phyloP scores from a whole-genome alignment of 257 asterid species.

The Solanum neorickii region DNA sequence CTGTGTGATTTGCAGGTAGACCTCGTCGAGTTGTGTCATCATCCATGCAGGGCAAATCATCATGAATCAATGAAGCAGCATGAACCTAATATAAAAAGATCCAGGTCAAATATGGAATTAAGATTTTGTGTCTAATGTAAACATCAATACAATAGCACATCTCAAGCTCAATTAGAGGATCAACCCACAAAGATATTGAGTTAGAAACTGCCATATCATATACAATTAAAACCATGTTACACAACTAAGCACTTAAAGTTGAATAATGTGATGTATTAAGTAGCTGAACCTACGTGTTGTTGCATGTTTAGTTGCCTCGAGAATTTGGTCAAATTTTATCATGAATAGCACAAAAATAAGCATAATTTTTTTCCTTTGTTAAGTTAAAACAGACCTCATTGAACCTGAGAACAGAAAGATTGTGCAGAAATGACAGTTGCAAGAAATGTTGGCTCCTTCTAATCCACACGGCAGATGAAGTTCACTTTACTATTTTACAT shows the following conservation, averaged over 20 bases:
- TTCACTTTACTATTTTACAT: background rate
- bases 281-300: background rate
- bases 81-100: constrained; percentile 48
- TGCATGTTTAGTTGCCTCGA: background rate
- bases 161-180: background rate
- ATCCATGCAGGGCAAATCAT: constrained; percentile 97
- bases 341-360: background rate
- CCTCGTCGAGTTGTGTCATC: constrained; percentile 93
- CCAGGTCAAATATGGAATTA: background rate
- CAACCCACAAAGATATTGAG: background rate
- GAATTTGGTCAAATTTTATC: background rate
- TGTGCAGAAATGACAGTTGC: background rate
- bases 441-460: background rate
- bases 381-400: background rate
- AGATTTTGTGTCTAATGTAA: background rate
- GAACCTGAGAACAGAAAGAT: background rate
- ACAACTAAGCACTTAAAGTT: background rate
- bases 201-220: background rate
- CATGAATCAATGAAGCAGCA: constrained; percentile 89
- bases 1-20: constrained; percentile 76
- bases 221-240: background rate
- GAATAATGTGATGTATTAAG: background rate
- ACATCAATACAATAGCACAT: background rate
- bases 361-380: background rate
- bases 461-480: background rate